Evolutionary conservation across 2,329 filamentous ascomycete genomes (phyloP).

Genomic region (Elsinoe fawcettii): DNA sequence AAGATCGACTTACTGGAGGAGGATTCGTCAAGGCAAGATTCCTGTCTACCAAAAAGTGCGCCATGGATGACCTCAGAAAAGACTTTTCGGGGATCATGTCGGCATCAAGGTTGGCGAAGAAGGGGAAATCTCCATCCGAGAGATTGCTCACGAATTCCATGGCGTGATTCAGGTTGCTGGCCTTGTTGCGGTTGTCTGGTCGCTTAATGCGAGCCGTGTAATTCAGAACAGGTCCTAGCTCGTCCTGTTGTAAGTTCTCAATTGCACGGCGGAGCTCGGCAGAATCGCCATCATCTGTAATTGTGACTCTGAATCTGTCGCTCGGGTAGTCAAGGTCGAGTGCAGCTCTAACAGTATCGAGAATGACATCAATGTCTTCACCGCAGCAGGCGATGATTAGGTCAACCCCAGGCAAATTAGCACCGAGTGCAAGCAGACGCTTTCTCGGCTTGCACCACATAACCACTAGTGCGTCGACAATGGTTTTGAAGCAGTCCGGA

Average conservation of each 20-base stretch:
- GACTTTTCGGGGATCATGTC: constrained; percentile 59
- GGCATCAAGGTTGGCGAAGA: constrained; percentile 56
- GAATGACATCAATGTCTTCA: constrained; percentile 36
- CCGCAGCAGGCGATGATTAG: constrained; percentile 39
- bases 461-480: constrained; percentile 2
- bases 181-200: constrained; percentile 36
- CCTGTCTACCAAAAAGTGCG: constrained; percentile 49
- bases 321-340: constrained; percentile 35
- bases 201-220: constrained; percentile 40
- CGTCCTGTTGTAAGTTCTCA: constrained; percentile 29
- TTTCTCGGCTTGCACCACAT: constrained; percentile 2
- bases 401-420: constrained; percentile 28
- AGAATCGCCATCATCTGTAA: constrained; percentile 36
- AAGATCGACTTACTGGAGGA: constrained; percentile 31
- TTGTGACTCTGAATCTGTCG: constrained; percentile 32
- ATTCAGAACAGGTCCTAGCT: constrained; percentile 32
- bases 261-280: constrained; percentile 30
- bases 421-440: not conserved
- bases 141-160: constrained; percentile 20
- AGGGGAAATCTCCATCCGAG: constrained; percentile 21
- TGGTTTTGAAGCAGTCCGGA: not conserved
- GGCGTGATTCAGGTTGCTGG: constrained; percentile 57
- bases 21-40: constrained; percentile 54
- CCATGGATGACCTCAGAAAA: constrained; percentile 53
- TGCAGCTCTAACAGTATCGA: constrained; percentile 35